Conservation (phyloP, 192 early-diverging fungal genomes). For the Backusella circina region DNA sequence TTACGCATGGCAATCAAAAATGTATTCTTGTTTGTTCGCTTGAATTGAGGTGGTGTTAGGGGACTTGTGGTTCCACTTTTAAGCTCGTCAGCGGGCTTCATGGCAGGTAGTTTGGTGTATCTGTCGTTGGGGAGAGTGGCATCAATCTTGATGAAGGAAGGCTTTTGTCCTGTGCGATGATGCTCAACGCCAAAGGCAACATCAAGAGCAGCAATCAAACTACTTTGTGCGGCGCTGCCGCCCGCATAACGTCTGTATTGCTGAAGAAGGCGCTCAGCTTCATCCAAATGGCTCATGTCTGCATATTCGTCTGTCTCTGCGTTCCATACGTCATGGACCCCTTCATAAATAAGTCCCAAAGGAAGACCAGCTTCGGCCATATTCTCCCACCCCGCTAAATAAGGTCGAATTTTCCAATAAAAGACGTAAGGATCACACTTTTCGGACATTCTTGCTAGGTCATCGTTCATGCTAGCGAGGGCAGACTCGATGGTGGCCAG, state of each 20-base stretch:
- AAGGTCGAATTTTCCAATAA: conserved; percentile 89
- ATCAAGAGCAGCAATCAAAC: conserved; percentile 90
- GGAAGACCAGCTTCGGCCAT: conserved; percentile 84
- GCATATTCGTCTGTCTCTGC: conserved; percentile 42
- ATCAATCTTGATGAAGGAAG: conserved; percentile 1
- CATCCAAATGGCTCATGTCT: conserved; percentile 46
- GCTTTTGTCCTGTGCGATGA: conserved; percentile 60
- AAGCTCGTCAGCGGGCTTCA: conserved; percentile 21
- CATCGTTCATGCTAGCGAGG: conserved; percentile 48
- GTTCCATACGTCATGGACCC: conserved; percentile 58
- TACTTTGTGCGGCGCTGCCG: conserved; percentile 91
- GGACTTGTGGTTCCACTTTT: conserved; percentile 14
- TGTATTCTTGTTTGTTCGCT: conserved; percentile 53
- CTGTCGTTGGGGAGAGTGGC: conserved; percentile 21
- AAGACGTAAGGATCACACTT: conserved; percentile 94
- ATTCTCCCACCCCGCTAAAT: conserved; percentile 89
- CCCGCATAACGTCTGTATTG: conserved; percentile 80
- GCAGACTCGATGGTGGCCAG: conserved; percentile 55
- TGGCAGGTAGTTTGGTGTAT: conserved; percentile 30
- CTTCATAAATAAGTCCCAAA: conserved; percentile 88
- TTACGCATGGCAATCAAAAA: conserved; percentile 86
- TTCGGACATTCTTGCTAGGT: conserved; percentile 82
- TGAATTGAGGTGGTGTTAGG: conserved; percentile 10
- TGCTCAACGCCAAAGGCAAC: conserved; percentile 87
- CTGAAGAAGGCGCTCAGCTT: conserved; percentile 45